Percentiles rank a stretch among this genome's conserved stretches.
Evolutionary conservation across 805 yeast species (phyloP).

Genomic region (Cyberlindnera maritima): DNA sequence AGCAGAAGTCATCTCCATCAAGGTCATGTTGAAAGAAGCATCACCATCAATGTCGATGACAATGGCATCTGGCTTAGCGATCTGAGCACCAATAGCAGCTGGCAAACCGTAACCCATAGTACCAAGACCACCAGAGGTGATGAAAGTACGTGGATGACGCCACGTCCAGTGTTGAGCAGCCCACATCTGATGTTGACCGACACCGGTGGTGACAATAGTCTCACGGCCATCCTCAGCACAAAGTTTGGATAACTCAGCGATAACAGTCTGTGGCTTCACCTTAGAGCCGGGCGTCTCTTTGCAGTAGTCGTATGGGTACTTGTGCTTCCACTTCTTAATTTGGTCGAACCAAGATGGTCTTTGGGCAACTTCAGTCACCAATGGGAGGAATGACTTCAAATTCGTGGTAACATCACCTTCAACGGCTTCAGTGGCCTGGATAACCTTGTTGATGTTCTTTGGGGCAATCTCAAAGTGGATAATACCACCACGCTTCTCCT

Average conservation of each 20-base stretch:
- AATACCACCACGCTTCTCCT: slow-evolving; percentile 90
- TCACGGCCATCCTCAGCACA: slow-evolving; percentile 63
- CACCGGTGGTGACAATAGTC: slow-evolving; percentile 93
- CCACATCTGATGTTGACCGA: slow-evolving; percentile 99
- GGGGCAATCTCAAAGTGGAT: slow-evolving; percentile 95
- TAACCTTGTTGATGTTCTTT: slow-evolving; percentile 96
- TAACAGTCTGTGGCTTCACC: slow-evolving; percentile 92
- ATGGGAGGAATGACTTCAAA: slow-evolving; percentile 69
- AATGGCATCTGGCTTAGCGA: slow-evolving; percentile 90
- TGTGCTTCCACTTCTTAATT: slow-evolving; percentile 77
- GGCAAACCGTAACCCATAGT: slow-evolving; percentile 99
- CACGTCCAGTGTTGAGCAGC: slow-evolving; percentile 97
- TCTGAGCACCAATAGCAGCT: slow-evolving; percentile 97
- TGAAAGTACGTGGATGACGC: slow-evolving; percentile 88
- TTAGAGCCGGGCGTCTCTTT: slow-evolving; percentile 73
- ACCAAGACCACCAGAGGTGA: slow-evolving; percentile 98
- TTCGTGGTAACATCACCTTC: slow-evolving; percentile 93
- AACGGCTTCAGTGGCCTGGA: slow-evolving; percentile 91
- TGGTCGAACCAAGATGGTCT: slow-evolving; percentile 80
- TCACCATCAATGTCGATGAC: slow-evolving; percentile 98
- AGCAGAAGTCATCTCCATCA: slow-evolving; percentile 89
- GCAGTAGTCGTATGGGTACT: slow-evolving; percentile 84
- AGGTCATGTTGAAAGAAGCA: slow-evolving; percentile 98
- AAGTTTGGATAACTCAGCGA: slow-evolving; percentile 72
- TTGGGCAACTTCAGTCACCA: slow-evolving; percentile 56